These are phyloP conservation scores for Dendrocalamus latiflorus DNA, from an alignment of 202 grass and related monocot species.

Conservation along the genomic window DNA sequence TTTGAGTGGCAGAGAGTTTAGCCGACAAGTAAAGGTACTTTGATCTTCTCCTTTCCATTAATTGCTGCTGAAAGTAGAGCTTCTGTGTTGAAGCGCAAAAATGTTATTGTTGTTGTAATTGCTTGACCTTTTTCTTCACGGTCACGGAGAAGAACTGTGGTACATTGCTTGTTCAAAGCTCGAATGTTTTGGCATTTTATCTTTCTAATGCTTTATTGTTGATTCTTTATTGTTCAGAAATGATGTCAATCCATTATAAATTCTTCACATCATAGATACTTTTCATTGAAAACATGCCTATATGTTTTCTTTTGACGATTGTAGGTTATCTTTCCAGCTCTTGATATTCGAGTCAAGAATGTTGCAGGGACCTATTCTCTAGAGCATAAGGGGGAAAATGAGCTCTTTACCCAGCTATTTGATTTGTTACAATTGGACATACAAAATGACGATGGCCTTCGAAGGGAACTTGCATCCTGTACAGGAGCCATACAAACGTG, in stretches of 20 bases:
- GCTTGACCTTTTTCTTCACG: not conserved
- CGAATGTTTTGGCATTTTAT: not conserved
- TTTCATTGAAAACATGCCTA: not conserved
- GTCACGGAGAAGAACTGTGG: not conserved
- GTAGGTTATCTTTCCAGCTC: constrained; percentile 93
- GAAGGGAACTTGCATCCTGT: constrained; percentile 82
- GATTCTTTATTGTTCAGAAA: not conserved
- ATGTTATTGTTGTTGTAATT: not conserved
- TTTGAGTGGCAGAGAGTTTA: constrained; percentile 8
- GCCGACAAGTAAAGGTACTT: constrained; percentile 4
- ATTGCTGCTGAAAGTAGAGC: constrained; percentile 23
- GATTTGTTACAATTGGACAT: constrained; percentile 55
- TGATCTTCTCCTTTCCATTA: not conserved
- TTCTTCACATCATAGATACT: not conserved
- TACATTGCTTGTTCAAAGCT: constrained; percentile 5
- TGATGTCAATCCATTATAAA: not conserved
- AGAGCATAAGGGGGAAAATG: constrained; percentile 80
- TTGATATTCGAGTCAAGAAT: constrained; percentile 90
- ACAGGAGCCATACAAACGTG: constrained; percentile 78
- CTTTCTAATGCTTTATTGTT: not conserved
- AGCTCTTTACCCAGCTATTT: constrained; percentile 70
- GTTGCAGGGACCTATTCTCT: constrained; percentile 80
- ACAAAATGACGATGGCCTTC: constrained; percentile 53
- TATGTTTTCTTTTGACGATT: constrained; percentile 9
- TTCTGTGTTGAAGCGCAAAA: not conserved